These are phyloP conservation scores for Colletotrichum tofieldiae DNA, from an alignment of 2,329 filamentous ascomycete genomes.

Conservation along the genomic window DNA sequence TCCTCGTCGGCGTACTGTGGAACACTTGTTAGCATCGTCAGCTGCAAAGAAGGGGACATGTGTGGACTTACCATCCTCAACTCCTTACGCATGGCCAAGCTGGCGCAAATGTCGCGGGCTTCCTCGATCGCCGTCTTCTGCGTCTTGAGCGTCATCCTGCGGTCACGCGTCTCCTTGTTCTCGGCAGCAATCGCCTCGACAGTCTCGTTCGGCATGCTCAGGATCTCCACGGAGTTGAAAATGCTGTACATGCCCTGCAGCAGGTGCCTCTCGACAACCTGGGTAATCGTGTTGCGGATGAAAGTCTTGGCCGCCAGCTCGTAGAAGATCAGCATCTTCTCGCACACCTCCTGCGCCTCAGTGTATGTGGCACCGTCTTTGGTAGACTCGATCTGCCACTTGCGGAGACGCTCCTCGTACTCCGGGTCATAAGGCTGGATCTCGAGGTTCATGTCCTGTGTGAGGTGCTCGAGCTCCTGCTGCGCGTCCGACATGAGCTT, in stretches of 20 bases:
- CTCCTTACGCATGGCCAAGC: conserved; percentile 68
- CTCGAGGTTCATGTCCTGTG: conserved; percentile 67
- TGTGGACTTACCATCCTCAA: conserved; percentile 52
- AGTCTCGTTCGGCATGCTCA: conserved; percentile 61
- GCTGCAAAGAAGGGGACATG: fast-evolving
- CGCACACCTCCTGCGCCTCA: conserved; percentile 67
- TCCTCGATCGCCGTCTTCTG: conserved; percentile 68
- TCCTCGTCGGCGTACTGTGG: conserved; percentile 49
- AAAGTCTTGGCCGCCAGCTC: conserved; percentile 68
- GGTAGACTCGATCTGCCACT: conserved; percentile 61
- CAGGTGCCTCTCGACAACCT: conserved; percentile 67
- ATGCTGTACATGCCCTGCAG: conserved; percentile 67
- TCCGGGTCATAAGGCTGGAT: conserved; percentile 69
- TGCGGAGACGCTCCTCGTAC: conserved; percentile 65
- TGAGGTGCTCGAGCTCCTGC: conserved; percentile 61
- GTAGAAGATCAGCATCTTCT: conserved; percentile 72
- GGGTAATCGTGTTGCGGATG: conserved; percentile 67
- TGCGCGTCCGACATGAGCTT: conserved; percentile 63
- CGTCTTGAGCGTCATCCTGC: conserved; percentile 62
- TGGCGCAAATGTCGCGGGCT: conserved; percentile 64
- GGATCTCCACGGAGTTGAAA: conserved; percentile 68
- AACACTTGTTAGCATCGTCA: neutral
- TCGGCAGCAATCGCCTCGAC: conserved; percentile 68
- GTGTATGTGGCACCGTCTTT: conserved; percentile 63
- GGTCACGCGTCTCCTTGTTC: conserved; percentile 67